Evolutionary conservation across 2,329 filamentous ascomycete species (phyloP).

Genomic region (Berkeleyomyces rouxiae): DNA sequence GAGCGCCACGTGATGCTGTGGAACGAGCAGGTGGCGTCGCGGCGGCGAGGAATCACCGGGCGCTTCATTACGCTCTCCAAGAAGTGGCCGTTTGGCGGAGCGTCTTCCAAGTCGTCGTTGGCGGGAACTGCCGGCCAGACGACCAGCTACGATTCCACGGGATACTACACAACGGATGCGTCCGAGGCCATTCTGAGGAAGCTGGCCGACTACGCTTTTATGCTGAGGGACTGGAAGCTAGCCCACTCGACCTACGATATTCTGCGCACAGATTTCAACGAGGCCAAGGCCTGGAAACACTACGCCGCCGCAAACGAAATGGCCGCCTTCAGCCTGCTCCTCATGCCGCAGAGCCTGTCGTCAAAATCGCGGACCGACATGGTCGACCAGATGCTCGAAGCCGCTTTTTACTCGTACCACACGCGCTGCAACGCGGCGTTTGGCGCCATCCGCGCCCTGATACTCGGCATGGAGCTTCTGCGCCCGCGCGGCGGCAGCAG

Average conservation of each 20-base stretch:
- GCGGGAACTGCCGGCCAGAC: neutral
- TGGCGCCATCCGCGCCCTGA: constrained; percentile 61
- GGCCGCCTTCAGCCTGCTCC: constrained; percentile 68
- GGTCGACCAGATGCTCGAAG: constrained; percentile 75
- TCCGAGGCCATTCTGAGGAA: constrained; percentile 87
- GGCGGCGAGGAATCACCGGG: constrained; percentile 72
- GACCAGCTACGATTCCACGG: constrained; percentile 49
- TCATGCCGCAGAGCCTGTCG: constrained; percentile 54
- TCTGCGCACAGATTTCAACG: constrained; percentile 71
- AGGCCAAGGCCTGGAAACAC: constrained; percentile 93
- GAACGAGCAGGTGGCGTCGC: constrained; percentile 94
- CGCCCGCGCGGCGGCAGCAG: constrained; percentile 63
- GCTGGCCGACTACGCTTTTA: constrained; percentile 86
- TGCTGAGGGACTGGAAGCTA: constrained; percentile 91
- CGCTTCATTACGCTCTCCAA: constrained; percentile 91
- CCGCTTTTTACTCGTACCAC: constrained; percentile 81
- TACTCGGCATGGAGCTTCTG: constrained; percentile 65
- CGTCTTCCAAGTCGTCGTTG: constrained; percentile 37
- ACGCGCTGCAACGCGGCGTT: constrained; percentile 68
- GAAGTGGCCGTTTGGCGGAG: constrained; percentile 71
- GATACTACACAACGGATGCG: constrained; percentile 69
- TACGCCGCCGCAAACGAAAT: constrained; percentile 92
- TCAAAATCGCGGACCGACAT: constrained; percentile 66
- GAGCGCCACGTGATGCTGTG: constrained; percentile 78
- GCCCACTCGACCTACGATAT: constrained; percentile 86